Conservation (phyloP, 768 basidiomycete genomes). For the Astraeus odoratus region DNA sequence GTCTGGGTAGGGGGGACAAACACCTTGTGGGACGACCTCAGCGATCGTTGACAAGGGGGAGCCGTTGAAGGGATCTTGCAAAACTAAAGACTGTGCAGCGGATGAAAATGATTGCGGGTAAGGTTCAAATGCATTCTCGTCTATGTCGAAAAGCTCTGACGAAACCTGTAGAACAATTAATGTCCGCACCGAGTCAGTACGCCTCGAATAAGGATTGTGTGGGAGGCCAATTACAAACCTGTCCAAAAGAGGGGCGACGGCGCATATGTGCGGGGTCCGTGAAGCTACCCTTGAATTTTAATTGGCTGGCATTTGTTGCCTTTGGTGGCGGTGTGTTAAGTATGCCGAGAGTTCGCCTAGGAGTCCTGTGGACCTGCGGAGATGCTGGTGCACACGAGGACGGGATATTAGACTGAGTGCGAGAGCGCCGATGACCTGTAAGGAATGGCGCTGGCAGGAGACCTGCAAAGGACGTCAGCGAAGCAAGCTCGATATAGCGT, state of each 20-base stretch:
- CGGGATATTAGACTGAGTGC: slow-evolving; percentile 50
- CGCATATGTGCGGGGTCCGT: slow-evolving; percentile 61
- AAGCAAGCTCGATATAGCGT: slow-evolving; percentile 13
- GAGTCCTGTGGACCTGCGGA: slow-evolving; percentile 22
- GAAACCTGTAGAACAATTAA: slow-evolving; percentile 29
- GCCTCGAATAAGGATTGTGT: slow-evolving; percentile 2
- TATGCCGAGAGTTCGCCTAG: slow-evolving; percentile 31
- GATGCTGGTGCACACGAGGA: slow-evolving; percentile 25
- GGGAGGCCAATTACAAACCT: slow-evolving; percentile 27
- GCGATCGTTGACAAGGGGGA: slow-evolving; percentile 27
- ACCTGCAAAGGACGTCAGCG: slow-evolving; percentile 29
- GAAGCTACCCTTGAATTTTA: slow-evolving; percentile 61
- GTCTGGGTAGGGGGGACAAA: slow-evolving; percentile 14
- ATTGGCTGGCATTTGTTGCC: slow-evolving; percentile 42
- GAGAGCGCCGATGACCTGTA: slow-evolving; percentile 46
- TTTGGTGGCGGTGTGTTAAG: slow-evolving; percentile 63
- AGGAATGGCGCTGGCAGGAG: slow-evolving; percentile 56
- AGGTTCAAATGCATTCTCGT: slow-evolving; percentile 59
- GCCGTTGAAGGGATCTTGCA: slow-evolving; percentile 40
- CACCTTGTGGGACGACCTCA: slow-evolving; percentile 21
- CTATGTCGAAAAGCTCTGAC: slow-evolving; percentile 65
- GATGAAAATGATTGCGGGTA: slow-evolving; percentile 35
- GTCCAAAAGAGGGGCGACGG: slow-evolving; percentile 33
- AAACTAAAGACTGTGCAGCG: slow-evolving; percentile 25
- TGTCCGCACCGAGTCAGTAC: slow-evolving; percentile 10